These are phyloP conservation scores for Phialophora chinensis DNA, from an alignment of 2,329 filamentous ascomycete genomes.

Conservation along the genomic window DNA sequence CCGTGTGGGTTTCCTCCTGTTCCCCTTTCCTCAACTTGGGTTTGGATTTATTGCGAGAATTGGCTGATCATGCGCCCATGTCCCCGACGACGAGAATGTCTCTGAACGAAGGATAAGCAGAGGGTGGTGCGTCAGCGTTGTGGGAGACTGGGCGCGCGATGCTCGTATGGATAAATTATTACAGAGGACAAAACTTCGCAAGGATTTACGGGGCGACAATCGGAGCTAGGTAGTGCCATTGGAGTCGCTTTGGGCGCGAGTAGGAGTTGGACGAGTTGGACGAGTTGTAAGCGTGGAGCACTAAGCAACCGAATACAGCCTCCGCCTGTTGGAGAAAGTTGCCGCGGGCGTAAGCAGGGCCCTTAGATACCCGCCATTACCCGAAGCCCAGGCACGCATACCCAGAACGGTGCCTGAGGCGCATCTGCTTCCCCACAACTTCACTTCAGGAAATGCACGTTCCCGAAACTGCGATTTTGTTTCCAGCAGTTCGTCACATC, in stretches of 20 bases:
- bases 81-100: background rate
- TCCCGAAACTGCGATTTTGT: conserved; percentile 6
- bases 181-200: background rate
- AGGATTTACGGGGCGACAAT: conserved; percentile 11
- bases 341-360: background rate
- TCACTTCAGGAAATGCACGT: background rate
- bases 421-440: background rate
- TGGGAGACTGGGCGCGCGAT: conserved; percentile 6
- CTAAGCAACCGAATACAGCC: background rate
- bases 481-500: background rate
- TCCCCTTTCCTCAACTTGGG: conserved; percentile 7
- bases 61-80: conserved; percentile 2
- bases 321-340: background rate
- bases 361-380: background rate
- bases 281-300: background rate
- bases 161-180: conserved; percentile 7
- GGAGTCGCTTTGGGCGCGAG: background rate
- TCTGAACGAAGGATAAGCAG: background rate
- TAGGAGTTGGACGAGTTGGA: background rate
- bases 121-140: conserved; percentile 22
- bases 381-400: background rate
- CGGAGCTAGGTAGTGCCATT: conserved; percentile 6
- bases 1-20: background rate
- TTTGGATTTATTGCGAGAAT: conserved; percentile 16
- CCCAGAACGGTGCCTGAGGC: background rate